Evolutionary conservation across 306 rosid species (phyloP).

Genomic region (Urtica urens): DNA sequence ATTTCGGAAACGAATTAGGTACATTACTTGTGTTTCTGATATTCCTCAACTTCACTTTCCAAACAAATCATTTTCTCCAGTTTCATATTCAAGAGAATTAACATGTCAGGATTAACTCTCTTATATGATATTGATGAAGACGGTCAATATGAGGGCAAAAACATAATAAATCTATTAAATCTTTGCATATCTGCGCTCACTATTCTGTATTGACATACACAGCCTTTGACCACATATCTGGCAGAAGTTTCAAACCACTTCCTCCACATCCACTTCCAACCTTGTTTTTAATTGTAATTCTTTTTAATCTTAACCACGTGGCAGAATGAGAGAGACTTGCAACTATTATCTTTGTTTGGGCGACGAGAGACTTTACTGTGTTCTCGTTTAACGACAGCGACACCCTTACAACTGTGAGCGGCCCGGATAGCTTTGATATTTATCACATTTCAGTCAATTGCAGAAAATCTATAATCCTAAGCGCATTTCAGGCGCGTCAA

Average conservation of each 20-base stretch:
- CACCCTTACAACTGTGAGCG: conserved; percentile 8
- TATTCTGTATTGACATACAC: too few species aligned
- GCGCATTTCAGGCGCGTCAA: conserved; percentile 7
- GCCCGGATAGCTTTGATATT: background rate
- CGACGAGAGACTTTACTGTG: too few species aligned
- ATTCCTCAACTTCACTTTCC: too few species aligned
- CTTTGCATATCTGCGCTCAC: too few species aligned
- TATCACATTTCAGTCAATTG: background rate
- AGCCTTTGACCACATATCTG: conserved; percentile 8
- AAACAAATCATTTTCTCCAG: too few species aligned
- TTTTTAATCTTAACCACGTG: conserved; percentile 13
- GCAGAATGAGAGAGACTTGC: conserved; percentile 4
- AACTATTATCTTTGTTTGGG: background rate
- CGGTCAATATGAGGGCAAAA: too few species aligned
- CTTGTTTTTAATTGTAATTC: background rate
- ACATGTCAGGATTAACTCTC: too few species aligned
- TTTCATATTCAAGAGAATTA: too few species aligned
- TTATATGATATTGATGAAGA: too few species aligned
- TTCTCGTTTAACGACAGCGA: conserved; percentile 20
- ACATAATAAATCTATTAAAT: too few species aligned
- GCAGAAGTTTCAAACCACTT: conserved; percentile 11
- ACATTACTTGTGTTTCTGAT: too few species aligned
- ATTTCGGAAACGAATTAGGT: too few species aligned
- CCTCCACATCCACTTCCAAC: conserved; percentile 5
- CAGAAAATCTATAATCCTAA: background rate